phyloP scores from a whole-genome alignment of 2,329 filamentous ascomycete species.

The Knufia fluminis region DNA sequence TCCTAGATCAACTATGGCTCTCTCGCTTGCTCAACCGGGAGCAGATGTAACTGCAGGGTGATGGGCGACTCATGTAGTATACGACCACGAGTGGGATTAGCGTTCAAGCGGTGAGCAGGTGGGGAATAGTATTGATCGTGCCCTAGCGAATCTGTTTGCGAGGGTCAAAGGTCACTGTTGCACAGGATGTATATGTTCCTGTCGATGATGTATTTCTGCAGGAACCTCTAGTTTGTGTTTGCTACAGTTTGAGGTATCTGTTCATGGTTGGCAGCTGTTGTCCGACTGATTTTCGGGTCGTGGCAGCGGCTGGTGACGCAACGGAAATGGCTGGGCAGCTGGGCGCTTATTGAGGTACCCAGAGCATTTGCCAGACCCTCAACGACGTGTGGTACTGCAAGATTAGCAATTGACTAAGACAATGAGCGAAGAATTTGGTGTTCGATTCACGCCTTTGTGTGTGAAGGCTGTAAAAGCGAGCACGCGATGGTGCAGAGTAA shows the following conservation, averaged over 20 bases:
- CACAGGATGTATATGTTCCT: background rate
- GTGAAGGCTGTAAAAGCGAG: background rate
- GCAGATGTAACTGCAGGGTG: background rate
- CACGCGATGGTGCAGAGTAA: background rate
- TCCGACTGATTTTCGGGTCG: conserved; percentile 12
- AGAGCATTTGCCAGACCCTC: too few relatives aligned
- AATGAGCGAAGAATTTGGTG: background rate
- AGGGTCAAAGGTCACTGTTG: background rate
- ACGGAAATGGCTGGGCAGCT: background rate
- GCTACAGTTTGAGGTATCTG: conserved; percentile 14
- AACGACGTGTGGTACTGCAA: background rate
- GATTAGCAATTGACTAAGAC: background rate
- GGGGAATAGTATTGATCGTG: background rate
- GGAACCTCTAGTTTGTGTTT: conserved; percentile 11
- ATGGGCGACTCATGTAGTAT: conserved; percentile 7
- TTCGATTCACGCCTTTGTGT: background rate
- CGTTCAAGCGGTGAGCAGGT: conserved; percentile 8
- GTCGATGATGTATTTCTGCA: background rate
- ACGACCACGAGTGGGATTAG: background rate
- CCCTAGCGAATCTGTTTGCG: background rate
- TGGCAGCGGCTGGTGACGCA: conserved; percentile 4
- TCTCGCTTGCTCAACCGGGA: conserved; percentile 1
- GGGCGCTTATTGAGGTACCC: background rate
- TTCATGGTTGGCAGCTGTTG: conserved; percentile 19
- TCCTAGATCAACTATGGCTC: background rate